These are phyloP conservation scores for Amylostereum areolatum DNA, from an alignment of 1,284 basidiomycete species.

Conservation along the genomic window DNA sequence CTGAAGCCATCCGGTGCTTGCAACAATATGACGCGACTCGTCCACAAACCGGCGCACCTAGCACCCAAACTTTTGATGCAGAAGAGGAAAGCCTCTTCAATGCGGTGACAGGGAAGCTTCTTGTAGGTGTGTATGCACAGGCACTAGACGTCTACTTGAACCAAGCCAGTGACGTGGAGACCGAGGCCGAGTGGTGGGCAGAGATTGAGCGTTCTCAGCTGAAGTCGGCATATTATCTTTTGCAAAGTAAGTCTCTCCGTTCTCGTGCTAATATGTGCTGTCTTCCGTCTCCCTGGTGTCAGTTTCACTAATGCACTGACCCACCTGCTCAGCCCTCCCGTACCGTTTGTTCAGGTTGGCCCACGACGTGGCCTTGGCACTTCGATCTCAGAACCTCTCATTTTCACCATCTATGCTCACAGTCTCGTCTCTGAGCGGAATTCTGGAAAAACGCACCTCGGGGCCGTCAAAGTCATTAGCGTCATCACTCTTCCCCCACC, in stretches of 20 bases:
- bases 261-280: slow-evolving; percentile 3
- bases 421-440: slow-evolving; percentile 40
- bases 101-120: slow-evolving; percentile 36
- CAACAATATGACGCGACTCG: slow-evolving; percentile 16
- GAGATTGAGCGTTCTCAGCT: slow-evolving; percentile 51
- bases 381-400: slow-evolving; percentile 42
- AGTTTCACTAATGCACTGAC: neutral
- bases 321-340: slow-evolving; percentile 49
- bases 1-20: slow-evolving; percentile 17
- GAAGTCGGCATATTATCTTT: slow-evolving; percentile 48
- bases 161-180: slow-evolving; percentile 59
- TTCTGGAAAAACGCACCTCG: slow-evolving; percentile 39
- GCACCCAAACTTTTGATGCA: slow-evolving; percentile 9
- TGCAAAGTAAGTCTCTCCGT: slow-evolving; percentile 53
- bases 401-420: slow-evolving; percentile 43
- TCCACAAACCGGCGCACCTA: slow-evolving; percentile 5
- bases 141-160: slow-evolving; percentile 50
- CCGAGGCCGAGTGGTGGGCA: slow-evolving; percentile 74
- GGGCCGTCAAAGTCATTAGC: slow-evolving; percentile 43
- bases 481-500: slow-evolving; percentile 60
- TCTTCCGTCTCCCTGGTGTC: neutral
- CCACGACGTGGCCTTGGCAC: slow-evolving; percentile 35
- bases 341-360: slow-evolving; percentile 39
- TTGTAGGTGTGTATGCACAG: slow-evolving; percentile 53
- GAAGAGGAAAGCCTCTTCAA: slow-evolving; percentile 24